Percentiles rank a stretch among this genome's conserved stretches.
These are phyloP conservation scores for Saccharomyces jurei DNA, from an alignment of 805 yeast genomes.

Conservation along the genomic window DNA sequence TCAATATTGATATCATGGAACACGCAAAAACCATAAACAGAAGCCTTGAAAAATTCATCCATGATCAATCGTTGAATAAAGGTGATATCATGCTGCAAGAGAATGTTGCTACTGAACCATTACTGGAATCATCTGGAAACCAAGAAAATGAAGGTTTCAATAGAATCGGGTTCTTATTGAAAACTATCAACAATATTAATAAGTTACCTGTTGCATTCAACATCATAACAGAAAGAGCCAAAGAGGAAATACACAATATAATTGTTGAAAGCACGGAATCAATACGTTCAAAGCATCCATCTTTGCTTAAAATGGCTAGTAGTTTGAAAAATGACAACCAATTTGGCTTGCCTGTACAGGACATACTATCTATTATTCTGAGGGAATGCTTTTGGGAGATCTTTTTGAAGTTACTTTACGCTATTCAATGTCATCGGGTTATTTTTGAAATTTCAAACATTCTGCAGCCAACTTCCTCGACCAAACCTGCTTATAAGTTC, in stretches of 20 bases:
- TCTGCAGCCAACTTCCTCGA: conserved; percentile 20
- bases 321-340: conserved; percentile 14
- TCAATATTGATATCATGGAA: conserved; percentile 48
- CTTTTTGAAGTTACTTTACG: conserved; percentile 53
- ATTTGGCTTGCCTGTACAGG: conserved; percentile 36
- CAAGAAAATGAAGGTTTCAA: conserved; percentile 10
- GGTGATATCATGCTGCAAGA: not conserved
- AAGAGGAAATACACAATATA: conserved; percentile 56
- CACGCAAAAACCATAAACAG: conserved; percentile 36
- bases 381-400: conserved; percentile 65
- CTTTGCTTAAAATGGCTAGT: conserved; percentile 28
- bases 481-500: conserved; percentile 30
- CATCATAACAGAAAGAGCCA: conserved; percentile 45
- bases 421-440: conserved; percentile 63
- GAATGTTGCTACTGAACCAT: not conserved
- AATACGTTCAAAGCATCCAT: conserved; percentile 48
- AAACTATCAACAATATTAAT: conserved; percentile 52
- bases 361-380: conserved; percentile 46
- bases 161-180: conserved; percentile 33
- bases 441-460: conserved; percentile 47
- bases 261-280: conserved; percentile 58
- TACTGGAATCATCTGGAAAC: not conserved
- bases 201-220: conserved; percentile 52
- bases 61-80: not conserved
- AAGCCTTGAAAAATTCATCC: conserved; percentile 32